phyloP scores from a whole-genome alignment of 345 rosid genomes.

The Camelina sativa region DNA sequence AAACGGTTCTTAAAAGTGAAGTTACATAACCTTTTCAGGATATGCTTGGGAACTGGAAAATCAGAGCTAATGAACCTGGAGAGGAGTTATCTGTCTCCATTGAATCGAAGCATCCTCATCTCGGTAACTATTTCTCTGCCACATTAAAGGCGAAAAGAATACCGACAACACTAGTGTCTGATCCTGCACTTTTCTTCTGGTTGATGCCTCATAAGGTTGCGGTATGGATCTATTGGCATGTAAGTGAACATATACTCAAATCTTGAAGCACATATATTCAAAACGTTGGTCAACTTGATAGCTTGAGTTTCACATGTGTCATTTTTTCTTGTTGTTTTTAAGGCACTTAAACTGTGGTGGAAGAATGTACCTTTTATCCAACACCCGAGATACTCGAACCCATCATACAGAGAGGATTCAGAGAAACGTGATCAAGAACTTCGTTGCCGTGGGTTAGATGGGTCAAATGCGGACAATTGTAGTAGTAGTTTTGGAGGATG shows the following conservation, averaged over 20 bases:
- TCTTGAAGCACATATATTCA: slow-evolving; percentile 1
- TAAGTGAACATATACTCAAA: slow-evolving; percentile 50
- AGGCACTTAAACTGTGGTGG: slow-evolving; percentile 97
- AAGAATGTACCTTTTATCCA: slow-evolving; percentile 71
- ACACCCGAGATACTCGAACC: slow-evolving; percentile 73
- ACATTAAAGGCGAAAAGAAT: slow-evolving; percentile 65
- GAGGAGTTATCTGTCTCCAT: slow-evolving; percentile 66
- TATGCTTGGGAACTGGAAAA: slow-evolving; percentile 84
- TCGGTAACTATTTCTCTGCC: slow-evolving; percentile 79
- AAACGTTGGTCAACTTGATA: neutral
- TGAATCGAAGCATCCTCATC: slow-evolving; percentile 76
- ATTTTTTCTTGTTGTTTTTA: neutral
- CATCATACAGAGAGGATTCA: slow-evolving; percentile 70
- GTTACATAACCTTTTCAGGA: slow-evolving; percentile 53
- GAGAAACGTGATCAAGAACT: slow-evolving; percentile 56
- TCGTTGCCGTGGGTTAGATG: slow-evolving; percentile 48
- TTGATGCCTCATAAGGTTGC: slow-evolving; percentile 98
- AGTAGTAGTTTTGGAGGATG: slow-evolving; percentile 39
- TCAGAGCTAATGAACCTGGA: slow-evolving; percentile 72
- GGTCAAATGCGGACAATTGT: neutral
- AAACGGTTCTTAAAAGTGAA: neutral
- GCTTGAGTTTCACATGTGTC: neutral
- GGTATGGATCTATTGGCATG: slow-evolving; percentile 94
- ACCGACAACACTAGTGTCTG: slow-evolving; percentile 36
- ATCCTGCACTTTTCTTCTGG: slow-evolving; percentile 84